A percentile compares a stretch with the other conserved stretches of the same genome.
phyloP scores from a whole-genome alignment of 192 early-diverging fungal genomes.

The Coemansia reversa region DNA sequence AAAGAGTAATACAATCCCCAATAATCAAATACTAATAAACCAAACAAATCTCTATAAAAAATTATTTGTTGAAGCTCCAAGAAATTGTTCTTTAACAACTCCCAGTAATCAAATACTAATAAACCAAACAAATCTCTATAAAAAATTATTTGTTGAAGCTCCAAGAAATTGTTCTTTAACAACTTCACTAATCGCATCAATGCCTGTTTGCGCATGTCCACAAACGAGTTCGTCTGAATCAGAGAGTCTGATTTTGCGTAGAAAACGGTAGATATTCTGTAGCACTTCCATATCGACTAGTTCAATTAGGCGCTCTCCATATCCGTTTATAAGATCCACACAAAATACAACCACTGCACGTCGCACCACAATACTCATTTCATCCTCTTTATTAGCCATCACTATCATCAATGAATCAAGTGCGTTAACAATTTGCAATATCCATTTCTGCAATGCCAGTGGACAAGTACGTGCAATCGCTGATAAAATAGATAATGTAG shows the following conservation, averaged over 20 bases:
- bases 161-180: constrained; percentile 44
- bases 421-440: constrained; percentile 68
- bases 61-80: neutral
- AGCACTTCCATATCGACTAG: constrained; percentile 62
- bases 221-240: constrained; percentile 74
- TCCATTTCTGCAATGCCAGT: constrained; percentile 63
- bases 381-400: constrained; percentile 1
- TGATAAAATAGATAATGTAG: constrained; percentile 67
- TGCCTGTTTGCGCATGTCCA: constrained; percentile 66
- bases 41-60: no score
- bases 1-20: no score
- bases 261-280: constrained; percentile 55
- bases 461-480: constrained; percentile 72
- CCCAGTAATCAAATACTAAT: no score
- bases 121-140: no score
- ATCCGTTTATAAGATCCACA: constrained; percentile 68
- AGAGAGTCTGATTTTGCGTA: constrained; percentile 62
- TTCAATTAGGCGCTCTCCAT: constrained; percentile 57
- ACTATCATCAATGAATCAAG: constrained; percentile 64
- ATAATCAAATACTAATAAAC: no score
- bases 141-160: neutral
- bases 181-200: constrained; percentile 67
- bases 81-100: constrained; percentile 51
- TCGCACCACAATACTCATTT: constrained; percentile 54
- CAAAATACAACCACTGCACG: constrained; percentile 71